phyloP scores from a whole-genome alignment of 2,329 filamentous ascomycete species.

The Aspergillus sp. region DNA sequence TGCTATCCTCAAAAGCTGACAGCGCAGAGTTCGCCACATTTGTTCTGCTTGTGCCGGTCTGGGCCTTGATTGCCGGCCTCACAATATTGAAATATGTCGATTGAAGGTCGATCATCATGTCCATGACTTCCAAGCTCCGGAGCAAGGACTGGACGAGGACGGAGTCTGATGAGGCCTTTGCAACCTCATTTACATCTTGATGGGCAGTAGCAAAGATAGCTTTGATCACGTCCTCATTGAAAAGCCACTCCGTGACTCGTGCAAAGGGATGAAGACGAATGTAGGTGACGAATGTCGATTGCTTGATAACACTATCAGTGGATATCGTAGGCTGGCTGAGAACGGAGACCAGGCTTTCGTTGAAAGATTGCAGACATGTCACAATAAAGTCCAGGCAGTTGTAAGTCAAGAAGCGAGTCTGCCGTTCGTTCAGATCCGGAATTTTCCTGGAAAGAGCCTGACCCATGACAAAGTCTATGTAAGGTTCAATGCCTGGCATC shows the following conservation, averaged over 20 bases:
- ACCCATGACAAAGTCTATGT: slow-evolving; percentile 87
- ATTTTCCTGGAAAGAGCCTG: slow-evolving; percentile 71
- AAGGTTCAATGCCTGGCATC: slow-evolving; percentile 84
- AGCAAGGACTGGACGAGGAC: slow-evolving; percentile 78
- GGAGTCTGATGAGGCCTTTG: slow-evolving; percentile 72
- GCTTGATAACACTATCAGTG: slow-evolving; percentile 73
- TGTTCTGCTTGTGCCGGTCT: slow-evolving; percentile 60
- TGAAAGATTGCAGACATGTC: slow-evolving; percentile 80
- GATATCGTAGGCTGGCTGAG: slow-evolving; percentile 75
- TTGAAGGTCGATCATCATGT: slow-evolving; percentile 80
- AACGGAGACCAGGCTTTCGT: slow-evolving; percentile 87
- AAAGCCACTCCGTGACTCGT: slow-evolving; percentile 96
- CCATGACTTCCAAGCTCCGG: slow-evolving; percentile 80
- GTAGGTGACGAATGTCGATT: slow-evolving; percentile 76
- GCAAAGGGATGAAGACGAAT: slow-evolving; percentile 88
- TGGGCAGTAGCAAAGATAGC: slow-evolving; percentile 77
- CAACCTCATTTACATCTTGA: slow-evolving; percentile 71
- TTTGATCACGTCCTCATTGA: slow-evolving; percentile 84
- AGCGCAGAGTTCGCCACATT: slow-evolving; percentile 74
- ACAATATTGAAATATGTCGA: slow-evolving; percentile 90
- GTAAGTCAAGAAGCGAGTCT: slow-evolving; percentile 72
- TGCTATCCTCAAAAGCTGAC: slow-evolving; percentile 87
- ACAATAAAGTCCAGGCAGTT: slow-evolving; percentile 83
- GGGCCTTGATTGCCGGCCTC: slow-evolving; percentile 71
- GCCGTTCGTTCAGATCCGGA: slow-evolving; percentile 67